phyloP scores from a whole-genome alignment of 306 rosid species.

The Heteromeles arbutifolia region DNA sequence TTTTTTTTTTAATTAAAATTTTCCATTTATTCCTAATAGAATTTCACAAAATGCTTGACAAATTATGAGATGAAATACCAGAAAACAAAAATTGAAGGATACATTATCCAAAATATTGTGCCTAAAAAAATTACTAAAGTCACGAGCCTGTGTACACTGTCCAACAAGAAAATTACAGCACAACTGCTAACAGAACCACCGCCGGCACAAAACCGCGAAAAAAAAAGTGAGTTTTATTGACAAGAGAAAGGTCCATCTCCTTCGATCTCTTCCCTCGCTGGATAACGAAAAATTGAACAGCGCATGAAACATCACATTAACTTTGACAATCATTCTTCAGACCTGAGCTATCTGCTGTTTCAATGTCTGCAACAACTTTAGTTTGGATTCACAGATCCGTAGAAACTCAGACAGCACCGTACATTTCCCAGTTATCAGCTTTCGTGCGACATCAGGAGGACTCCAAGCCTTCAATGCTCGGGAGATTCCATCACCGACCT shows the following conservation, averaged over 20 bases:
- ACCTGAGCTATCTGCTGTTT: conserved; percentile 63
- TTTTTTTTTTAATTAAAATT: background rate
- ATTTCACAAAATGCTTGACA: background rate
- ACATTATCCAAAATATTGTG: conserved; percentile 6
- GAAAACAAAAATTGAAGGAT: no score
- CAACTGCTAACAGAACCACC: background rate
- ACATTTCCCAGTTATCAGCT: conserved; percentile 60
- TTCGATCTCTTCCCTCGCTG: background rate
- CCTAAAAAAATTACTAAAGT: background rate
- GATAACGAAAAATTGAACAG: background rate
- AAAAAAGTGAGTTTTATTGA: background rate
- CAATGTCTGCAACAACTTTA: conserved; percentile 45
- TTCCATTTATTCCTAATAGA: background rate
- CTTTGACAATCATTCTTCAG: conserved; percentile 28
- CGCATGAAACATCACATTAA: no score
- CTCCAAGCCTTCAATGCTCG: conserved; percentile 71
- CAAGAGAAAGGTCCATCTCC: background rate
- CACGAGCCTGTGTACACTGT: conserved; percentile 8
- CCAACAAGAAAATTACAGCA: background rate
- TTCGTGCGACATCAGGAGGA: conserved; percentile 63
- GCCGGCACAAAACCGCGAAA: background rate
- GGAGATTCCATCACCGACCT: conserved; percentile 53
- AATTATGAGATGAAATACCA: background rate
- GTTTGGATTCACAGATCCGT: conserved; percentile 58
- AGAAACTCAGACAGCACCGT: conserved; percentile 47